These are phyloP conservation scores for Mycena filopes DNA, from an alignment of 768 basidiomycete species.

Conservation along the genomic window DNA sequence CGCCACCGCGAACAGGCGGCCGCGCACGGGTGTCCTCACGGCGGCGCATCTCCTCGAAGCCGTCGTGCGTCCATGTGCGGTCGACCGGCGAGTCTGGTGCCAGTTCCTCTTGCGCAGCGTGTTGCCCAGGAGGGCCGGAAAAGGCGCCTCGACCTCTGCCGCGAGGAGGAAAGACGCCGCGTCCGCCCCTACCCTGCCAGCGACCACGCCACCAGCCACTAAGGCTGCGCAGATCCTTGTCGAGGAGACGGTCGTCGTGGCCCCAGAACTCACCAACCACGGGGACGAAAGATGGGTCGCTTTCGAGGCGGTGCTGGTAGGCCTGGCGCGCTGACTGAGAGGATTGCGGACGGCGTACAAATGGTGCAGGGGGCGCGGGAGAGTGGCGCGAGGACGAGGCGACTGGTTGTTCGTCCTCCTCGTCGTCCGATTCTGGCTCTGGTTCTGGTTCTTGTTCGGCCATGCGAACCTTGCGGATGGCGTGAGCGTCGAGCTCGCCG, in stretches of 20 bases:
- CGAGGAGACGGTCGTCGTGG: constrained; percentile 90
- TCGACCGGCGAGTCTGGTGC: constrained; percentile 69
- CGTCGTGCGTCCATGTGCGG: constrained; percentile 84
- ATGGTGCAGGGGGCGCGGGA: constrained; percentile 34
- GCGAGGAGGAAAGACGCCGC: constrained; percentile 60
- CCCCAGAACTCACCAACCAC: constrained; percentile 95
- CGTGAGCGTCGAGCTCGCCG: constrained; percentile 64
- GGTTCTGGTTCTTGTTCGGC: constrained; percentile 27
- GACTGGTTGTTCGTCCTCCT: constrained; percentile 43
- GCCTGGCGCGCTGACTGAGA: constrained; percentile 82
- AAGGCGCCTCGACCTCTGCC: constrained; percentile 70
- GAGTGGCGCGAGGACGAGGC: constrained; percentile 52
- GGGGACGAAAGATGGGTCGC: constrained; percentile 90
- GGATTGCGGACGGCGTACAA: constrained; percentile 48
- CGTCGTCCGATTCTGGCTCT: constrained; percentile 31
- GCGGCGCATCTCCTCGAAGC: constrained; percentile 87
- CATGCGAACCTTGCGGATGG: constrained; percentile 38
- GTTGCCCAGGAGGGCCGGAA: constrained; percentile 30
- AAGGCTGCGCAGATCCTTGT: constrained; percentile 82
- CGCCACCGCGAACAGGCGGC: constrained; percentile 52
- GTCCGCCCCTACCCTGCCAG: constrained; percentile 73
- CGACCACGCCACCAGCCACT: constrained; percentile 90
- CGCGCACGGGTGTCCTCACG: constrained; percentile 69
- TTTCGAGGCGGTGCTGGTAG: constrained; percentile 84
- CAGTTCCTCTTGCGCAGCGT: constrained; percentile 27